Evolutionary conservation across 2,329 filamentous ascomycete genomes (phyloP).

Genomic region (Fusarium bulbicola): DNA sequence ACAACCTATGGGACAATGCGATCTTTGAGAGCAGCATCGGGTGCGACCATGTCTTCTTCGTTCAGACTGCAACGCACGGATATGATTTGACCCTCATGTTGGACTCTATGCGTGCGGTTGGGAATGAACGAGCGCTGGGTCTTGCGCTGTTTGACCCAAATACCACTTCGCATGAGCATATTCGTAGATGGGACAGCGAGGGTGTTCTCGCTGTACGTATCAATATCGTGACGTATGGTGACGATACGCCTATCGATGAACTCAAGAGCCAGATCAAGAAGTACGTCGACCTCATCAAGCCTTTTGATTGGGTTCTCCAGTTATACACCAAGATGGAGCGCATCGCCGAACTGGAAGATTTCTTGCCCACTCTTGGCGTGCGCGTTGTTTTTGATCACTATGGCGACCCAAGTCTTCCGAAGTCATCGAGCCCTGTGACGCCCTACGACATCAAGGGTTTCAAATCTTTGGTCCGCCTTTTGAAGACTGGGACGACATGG

Average conservation of each 20-base stretch:
- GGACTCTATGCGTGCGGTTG: neutral
- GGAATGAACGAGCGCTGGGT: neutral
- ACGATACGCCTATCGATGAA: neutral
- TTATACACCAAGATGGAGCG: neutral
- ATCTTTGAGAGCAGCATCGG: neutral
- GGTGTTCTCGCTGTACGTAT: neutral
- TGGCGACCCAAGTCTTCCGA: neutral
- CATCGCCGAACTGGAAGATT: neutral
- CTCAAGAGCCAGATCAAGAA: neutral
- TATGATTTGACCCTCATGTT: neutral
- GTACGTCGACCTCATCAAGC: neutral
- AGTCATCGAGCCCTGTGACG: neutral
- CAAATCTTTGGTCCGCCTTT: neutral
- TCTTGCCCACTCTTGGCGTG: neutral
- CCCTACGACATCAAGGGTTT: neutral
- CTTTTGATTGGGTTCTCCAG: neutral
- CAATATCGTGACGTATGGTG: neutral
- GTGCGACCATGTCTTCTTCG: neutral
- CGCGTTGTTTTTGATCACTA: slow-evolving; percentile 1
- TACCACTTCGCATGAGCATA: neutral
- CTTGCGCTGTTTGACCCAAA: neutral
- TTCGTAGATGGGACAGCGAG: neutral
- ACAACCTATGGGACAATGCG: neutral
- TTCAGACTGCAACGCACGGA: neutral
- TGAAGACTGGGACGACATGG: neutral